Conservation (phyloP, 495 filamentous ascomycete genomes). For the Xylaria flabelliformis region DNA sequence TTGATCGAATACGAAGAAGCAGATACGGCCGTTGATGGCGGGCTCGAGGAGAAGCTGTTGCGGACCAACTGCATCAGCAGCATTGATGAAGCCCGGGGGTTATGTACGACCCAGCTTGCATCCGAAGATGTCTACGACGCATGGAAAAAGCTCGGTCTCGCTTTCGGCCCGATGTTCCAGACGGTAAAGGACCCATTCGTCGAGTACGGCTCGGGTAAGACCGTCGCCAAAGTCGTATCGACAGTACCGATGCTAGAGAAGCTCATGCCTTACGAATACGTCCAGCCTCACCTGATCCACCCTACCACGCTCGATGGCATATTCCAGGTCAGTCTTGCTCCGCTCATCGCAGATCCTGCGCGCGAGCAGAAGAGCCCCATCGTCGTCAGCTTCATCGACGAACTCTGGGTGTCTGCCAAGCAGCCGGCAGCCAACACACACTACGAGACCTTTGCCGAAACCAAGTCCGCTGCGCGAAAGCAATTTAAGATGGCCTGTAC, state of each 20-base stretch:
- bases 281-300: slow-evolving; percentile 44
- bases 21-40: slow-evolving; percentile 19
- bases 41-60: not conserved
- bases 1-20: slow-evolving; percentile 4
- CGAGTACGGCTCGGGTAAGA: not conserved
- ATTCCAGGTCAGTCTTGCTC: slow-evolving; percentile 27
- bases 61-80: not conserved
- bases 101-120: not conserved
- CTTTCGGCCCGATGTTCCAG: slow-evolving; percentile 1
- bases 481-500: slow-evolving; percentile 1
- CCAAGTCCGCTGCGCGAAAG: not conserved
- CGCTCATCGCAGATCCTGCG: slow-evolving; percentile 7
- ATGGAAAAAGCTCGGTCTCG: not conserved
- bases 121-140: not conserved
- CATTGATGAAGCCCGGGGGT: not conserved
- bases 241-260: slow-evolving; percentile 31
- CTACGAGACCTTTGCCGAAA: slow-evolving; percentile 7
- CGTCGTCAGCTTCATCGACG: slow-evolving; percentile 3
- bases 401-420: slow-evolving; percentile 9
- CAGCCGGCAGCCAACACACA: not conserved
- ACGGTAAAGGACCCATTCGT: not conserved
- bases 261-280: slow-evolving; percentile 43
- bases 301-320: slow-evolving; percentile 38
- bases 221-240: not conserved
- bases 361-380: slow-evolving; percentile 2